A percentile compares a stretch with the other conserved stretches of the same genome.
Evolutionary conservation across 768 basidiomycete genomes (phyloP).

Genomic region (Boletus insuetus): DNA sequence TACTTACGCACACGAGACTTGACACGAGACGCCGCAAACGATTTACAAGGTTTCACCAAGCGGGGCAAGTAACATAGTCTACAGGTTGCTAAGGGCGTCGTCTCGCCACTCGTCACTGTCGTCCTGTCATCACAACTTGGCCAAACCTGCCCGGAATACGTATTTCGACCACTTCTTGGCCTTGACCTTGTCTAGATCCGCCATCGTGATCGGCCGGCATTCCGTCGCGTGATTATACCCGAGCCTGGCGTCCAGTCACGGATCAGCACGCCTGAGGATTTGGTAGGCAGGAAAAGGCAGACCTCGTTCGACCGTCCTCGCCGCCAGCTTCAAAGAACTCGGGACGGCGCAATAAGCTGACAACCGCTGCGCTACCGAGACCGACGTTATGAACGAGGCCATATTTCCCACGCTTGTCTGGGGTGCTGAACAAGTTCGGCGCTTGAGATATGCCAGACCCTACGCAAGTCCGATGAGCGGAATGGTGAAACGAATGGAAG

Average conservation of each 20-base stretch:
- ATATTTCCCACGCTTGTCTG: slow-evolving; percentile 68
- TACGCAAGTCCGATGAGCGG: slow-evolving; percentile 18
- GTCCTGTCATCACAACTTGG: slow-evolving; percentile 32
- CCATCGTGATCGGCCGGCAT: slow-evolving; percentile 54
- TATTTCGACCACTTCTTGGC: slow-evolving; percentile 54
- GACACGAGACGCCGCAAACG: no score
- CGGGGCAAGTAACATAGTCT: no score
- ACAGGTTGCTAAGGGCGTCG: no score
- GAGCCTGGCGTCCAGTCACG: slow-evolving; percentile 40
- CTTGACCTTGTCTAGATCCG: slow-evolving; percentile 73
- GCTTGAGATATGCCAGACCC: slow-evolving; percentile 82
- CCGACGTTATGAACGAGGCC: slow-evolving; percentile 77
- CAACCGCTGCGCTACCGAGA: slow-evolving; percentile 74
- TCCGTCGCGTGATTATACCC: slow-evolving; percentile 79
- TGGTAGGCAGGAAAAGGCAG: background rate
- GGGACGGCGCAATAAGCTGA: slow-evolving; percentile 69
- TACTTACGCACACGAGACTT: no score
- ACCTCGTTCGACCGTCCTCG: slow-evolving; percentile 64
- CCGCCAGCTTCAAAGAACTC: slow-evolving; percentile 68
- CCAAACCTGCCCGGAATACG: slow-evolving; percentile 28
- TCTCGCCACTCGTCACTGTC: no score
- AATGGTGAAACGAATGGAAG: no score
- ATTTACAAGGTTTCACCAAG: no score
- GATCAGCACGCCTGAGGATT: background rate
- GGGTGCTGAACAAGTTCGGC: slow-evolving; percentile 56